Evolutionary conservation across 2,329 filamentous ascomycete genomes (phyloP), one percentile per base, ranked within the genome.

Genomic region (Bipolaris bicolor): DNA sequence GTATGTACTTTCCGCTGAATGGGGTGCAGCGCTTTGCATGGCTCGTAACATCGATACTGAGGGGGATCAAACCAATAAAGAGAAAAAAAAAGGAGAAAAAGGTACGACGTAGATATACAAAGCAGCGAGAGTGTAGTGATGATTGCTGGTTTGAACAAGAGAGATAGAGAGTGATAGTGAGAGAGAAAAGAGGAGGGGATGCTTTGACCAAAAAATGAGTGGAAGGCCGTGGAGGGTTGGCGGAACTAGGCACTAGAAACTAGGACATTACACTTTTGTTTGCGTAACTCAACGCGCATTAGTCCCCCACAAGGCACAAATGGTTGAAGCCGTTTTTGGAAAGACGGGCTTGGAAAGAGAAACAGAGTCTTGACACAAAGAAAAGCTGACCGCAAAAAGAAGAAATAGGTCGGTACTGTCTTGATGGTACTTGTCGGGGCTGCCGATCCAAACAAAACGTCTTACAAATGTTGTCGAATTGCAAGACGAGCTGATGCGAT

Each of bases 181-280:
- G 7, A 51, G 31, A 51, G 40, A 15, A 39, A n/a, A 45, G 3
- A 50, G 41, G 49, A 40, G 22, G 24, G 24, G 18, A 26, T 29
- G 16, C 45, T 40, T 41, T 50, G 9, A 16, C 39, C 20, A 64
- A 24, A 24, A 24, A 24, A 57, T 46, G 61, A 64, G 59, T 54
- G 59, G 60, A 13, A 41, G 31, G 50, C 31, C 62, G 59, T 67
- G 60, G 64, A 68, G 65, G 63, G 57, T 45, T 53, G 51, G 59
- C 63, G 59, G 60, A 61, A 69, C 65, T 67, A 69, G 63, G 62
- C 51, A 68, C 60, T 69, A 71, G 59, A 61, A 61, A 71, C 67
- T 71, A 69, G 65, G 66, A 70, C 69, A 71, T 71, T 71, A 71
- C 66, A 57, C 65, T 60, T 29, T 29, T 29, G 24, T 26, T 29